phyloP scores from a whole-genome alignment of 768 basidiomycete species.

The Termitomyces sp. region DNA sequence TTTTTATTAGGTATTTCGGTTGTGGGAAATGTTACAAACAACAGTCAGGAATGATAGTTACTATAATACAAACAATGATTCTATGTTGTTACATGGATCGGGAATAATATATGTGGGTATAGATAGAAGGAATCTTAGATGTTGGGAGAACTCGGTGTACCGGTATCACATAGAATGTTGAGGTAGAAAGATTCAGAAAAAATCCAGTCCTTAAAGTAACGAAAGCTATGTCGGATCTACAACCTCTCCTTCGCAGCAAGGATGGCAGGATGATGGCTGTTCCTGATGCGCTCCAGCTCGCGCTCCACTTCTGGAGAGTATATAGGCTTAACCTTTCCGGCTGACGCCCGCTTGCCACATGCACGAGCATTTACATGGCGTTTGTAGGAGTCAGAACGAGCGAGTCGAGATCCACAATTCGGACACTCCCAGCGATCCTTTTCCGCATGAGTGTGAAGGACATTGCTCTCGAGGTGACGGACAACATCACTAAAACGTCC shows the following conservation, averaged over 20 bases:
- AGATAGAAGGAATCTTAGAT: neutral
- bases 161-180: neutral
- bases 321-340: neutral
- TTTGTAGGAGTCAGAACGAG: slow-evolving; percentile 1
- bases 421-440: neutral
- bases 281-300: slow-evolving; percentile 1
- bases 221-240: neutral
- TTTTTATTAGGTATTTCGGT: too few relatives aligned
- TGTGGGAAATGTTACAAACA: too few relatives aligned
- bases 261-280: slow-evolving; percentile 3
- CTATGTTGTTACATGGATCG: neutral
- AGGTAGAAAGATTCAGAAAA: neutral
- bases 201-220: neutral
- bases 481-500: slow-evolving; percentile 1
- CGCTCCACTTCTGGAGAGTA: slow-evolving; percentile 1
- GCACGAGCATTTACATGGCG: neutral
- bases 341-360: slow-evolving; percentile 4
- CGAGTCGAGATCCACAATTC: neutral
- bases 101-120: neutral
- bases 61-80: neutral
- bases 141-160: neutral
- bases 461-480: slow-evolving; percentile 4
- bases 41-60: neutral
- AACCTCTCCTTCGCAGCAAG: neutral
- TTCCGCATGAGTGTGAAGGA: neutral